These are phyloP conservation scores for Lactarius trivialis DNA, from an alignment of 768 basidiomycete genomes.

Conservation along the genomic window DNA sequence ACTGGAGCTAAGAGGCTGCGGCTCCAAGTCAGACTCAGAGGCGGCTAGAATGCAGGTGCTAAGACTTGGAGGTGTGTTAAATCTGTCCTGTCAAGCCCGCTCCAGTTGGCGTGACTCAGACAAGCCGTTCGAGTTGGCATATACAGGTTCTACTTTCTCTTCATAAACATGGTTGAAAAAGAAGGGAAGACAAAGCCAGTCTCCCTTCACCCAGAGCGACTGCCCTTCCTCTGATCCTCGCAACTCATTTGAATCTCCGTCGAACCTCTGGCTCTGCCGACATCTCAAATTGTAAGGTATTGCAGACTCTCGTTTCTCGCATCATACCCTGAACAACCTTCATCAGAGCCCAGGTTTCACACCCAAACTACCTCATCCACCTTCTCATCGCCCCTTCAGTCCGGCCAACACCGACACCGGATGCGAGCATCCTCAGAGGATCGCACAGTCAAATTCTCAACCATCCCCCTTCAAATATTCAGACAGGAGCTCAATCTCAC, in stretches of 20 bases:
- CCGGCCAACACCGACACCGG: slow-evolving; percentile 22
- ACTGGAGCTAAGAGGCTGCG: slow-evolving; percentile 29
- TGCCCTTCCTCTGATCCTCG: slow-evolving; percentile 14
- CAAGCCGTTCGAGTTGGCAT: neutral
- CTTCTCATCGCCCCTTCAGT: slow-evolving; percentile 21
- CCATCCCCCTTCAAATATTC: slow-evolving; percentile 71
- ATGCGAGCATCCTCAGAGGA: slow-evolving; percentile 31
- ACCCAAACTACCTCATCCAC: slow-evolving; percentile 22
- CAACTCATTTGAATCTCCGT: slow-evolving; percentile 21
- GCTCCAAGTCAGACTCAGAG: slow-evolving; percentile 16
- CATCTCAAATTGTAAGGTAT: slow-evolving; percentile 28
- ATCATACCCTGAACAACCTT: slow-evolving; percentile 59
- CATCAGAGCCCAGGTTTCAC: slow-evolving; percentile 47
- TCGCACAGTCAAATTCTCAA: slow-evolving; percentile 39
- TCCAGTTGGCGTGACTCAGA: too few species aligned
- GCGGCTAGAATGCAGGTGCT: slow-evolving; percentile 10
- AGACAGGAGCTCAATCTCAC: slow-evolving; percentile 43
- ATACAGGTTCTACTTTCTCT: slow-evolving; percentile 1
- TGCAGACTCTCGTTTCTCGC: slow-evolving; percentile 35
- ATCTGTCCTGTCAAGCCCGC: neutral
- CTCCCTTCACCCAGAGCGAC: slow-evolving; percentile 21
- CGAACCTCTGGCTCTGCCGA: slow-evolving; percentile 18
- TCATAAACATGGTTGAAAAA: slow-evolving; percentile 23
- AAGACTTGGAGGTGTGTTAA: slow-evolving; percentile 12
- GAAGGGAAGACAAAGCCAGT: slow-evolving; percentile 14